Evolutionary conservation across 257 asterid genomes (phyloP).

Genomic region (Gardenia jasminoides): DNA sequence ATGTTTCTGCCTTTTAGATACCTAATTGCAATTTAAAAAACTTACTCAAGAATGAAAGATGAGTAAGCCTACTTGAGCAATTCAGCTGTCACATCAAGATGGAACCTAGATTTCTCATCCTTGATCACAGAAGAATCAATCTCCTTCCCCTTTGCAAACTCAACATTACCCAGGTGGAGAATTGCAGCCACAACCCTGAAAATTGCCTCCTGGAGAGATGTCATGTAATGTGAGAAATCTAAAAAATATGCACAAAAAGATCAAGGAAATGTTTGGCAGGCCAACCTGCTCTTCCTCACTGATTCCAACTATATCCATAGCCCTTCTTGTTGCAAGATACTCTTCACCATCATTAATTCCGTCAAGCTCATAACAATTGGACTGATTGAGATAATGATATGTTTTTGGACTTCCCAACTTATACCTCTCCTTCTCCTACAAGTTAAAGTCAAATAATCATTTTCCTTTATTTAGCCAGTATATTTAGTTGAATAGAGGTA

Average conservation of each 20-base stretch:
- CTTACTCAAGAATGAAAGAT: slow-evolving; percentile 8
- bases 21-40: slow-evolving; percentile 6
- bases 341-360: slow-evolving; percentile 91
- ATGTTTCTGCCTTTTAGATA: slow-evolving; percentile 24
- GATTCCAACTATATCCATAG: slow-evolving; percentile 99
- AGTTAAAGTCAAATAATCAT: slow-evolving; percentile 17
- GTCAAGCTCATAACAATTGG: slow-evolving; percentile 76
- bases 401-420: slow-evolving; percentile 73
- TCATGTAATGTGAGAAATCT: slow-evolving; percentile 19
- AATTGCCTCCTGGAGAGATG: slow-evolving; percentile 71
- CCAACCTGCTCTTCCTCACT: slow-evolving; percentile 93
- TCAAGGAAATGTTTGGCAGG: slow-evolving; percentile 20
- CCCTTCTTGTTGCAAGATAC: slow-evolving; percentile 94
- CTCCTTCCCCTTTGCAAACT: slow-evolving; percentile 91
- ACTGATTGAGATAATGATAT: slow-evolving; percentile 89
- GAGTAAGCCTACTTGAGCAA: slow-evolving; percentile 67
- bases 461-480: neutral
- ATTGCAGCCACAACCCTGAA: slow-evolving; percentile 94
- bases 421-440: slow-evolving; percentile 80
- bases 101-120: slow-evolving; percentile 90
- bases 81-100: slow-evolving; percentile 79
- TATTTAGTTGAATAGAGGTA: neutral
- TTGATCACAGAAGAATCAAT: slow-evolving; percentile 92
- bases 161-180: slow-evolving; percentile 95
- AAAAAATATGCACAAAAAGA: slow-evolving; percentile 15